These are phyloP conservation scores for Sechiopsis laciniata DNA, from an alignment of 306 rosid species.

Conservation along the genomic window DNA sequence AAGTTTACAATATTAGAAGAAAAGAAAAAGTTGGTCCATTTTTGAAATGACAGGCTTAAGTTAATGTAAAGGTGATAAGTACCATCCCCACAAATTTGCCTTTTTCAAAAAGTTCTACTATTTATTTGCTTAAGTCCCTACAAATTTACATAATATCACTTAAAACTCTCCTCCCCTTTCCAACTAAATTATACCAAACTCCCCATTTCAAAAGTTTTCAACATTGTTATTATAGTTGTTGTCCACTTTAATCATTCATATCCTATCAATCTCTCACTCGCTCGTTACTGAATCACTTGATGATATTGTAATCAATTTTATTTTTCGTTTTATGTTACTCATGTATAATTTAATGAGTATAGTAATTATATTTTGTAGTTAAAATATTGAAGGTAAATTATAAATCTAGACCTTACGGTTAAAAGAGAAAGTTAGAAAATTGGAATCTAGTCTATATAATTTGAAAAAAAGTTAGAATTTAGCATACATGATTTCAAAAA, in stretches of 20 bases:
- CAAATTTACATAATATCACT: not conserved
- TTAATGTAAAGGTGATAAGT: no score
- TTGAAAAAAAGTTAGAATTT: no score
- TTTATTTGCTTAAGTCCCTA: conserved; percentile 8
- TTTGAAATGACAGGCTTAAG: conserved; percentile 23
- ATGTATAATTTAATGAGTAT: no score
- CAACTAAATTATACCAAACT: not conserved
- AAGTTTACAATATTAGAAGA: not conserved
- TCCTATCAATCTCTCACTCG: not conserved
- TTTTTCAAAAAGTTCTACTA: conserved; percentile 9
- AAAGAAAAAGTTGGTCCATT: conserved; percentile 11
- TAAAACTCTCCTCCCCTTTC: conserved; percentile 9
- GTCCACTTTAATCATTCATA: conserved; percentile 9
- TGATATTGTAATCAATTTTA: no score
- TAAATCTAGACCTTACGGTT: no score
- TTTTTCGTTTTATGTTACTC: no score
- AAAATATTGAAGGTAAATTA: no score
- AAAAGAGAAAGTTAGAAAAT: no score
- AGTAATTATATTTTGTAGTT: no score
- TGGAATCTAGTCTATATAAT: no score
- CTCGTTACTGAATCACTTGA: no score
- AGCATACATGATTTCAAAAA: no score
- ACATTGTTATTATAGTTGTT: conserved; percentile 1
- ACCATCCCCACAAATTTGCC: not conserved
- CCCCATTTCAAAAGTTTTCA: not conserved